Conservation (phyloP, 768 basidiomycete genomes). For the Suillus subaureus region DNA sequence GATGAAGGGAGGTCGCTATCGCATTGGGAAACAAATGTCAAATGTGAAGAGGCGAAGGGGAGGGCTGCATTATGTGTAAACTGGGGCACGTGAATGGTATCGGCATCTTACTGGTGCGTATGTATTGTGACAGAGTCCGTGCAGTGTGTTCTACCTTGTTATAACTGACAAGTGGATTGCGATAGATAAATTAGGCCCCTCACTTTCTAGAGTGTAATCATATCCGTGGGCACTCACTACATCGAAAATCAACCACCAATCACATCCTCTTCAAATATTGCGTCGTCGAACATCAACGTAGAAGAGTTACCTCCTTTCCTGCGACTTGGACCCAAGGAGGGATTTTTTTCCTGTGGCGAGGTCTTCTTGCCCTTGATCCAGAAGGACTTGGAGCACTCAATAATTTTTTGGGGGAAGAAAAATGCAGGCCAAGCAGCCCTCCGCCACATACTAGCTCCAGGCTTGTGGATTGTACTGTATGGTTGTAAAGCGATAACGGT, state of each 20-base stretch:
- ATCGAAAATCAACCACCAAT: background rate
- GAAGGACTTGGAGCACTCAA: too few relatives aligned
- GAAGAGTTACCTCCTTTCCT: background rate
- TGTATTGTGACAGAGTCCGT: too few relatives aligned
- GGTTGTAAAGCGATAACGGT: slow-evolving; percentile 50
- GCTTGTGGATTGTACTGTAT: slow-evolving; percentile 25
- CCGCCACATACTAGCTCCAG: slow-evolving; percentile 4
- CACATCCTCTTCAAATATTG: background rate
- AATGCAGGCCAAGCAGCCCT: slow-evolving; percentile 26
- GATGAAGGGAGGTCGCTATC: too few relatives aligned
- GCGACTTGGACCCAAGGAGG: background rate
- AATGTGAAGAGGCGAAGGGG: too few relatives aligned
- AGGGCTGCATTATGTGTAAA: too few relatives aligned
- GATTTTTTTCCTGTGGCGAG: background rate
- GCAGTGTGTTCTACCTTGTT: background rate
- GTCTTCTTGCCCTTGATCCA: too few relatives aligned
- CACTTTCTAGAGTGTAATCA: background rate
- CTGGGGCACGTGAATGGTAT: too few relatives aligned
- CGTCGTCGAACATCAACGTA: background rate
- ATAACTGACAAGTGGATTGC: background rate
- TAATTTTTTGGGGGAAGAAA: background rate
- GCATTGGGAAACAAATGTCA: too few relatives aligned
- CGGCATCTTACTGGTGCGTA: too few relatives aligned
- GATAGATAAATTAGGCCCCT: background rate
- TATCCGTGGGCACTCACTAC: background rate